Percentiles rank a stretch among this genome's conserved stretches.
phyloP scores from a whole-genome alignment of 441 rosid species.

The Pelargonium fulgidum region DNA sequence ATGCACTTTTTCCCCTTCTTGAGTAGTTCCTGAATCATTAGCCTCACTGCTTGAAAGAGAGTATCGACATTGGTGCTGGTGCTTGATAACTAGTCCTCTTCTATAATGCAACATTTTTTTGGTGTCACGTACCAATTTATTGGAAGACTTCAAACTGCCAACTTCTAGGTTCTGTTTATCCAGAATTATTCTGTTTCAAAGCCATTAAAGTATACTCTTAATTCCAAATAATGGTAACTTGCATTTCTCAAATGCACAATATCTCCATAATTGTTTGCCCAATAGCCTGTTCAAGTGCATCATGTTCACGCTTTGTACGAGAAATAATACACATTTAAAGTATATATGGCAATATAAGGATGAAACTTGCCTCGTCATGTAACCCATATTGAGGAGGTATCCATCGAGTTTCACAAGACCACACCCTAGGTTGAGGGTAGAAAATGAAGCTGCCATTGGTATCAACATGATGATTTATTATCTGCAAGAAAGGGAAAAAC shows the following conservation, averaged over 20 bases:
- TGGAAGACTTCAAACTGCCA: constrained; percentile 11
- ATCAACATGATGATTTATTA: constrained; percentile 14
- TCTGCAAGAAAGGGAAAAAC: constrained; percentile 7
- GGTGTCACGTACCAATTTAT: constrained; percentile 15
- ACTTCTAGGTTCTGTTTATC: not conserved
- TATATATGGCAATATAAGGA: not conserved
- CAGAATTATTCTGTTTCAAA: not conserved
- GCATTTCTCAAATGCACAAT: not conserved
- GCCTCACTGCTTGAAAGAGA: constrained; percentile 18
- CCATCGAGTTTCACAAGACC: constrained; percentile 11
- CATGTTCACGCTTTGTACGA: not conserved
- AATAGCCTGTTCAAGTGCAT: not conserved
- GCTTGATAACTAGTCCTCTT: constrained; percentile 18
- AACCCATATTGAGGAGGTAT: constrained; percentile 14
- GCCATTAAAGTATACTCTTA: not conserved
- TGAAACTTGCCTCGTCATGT: constrained; percentile 24
- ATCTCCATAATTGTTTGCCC: too few relatives aligned
- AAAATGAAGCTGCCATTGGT: constrained; percentile 23
- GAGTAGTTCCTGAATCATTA: constrained; percentile 5
- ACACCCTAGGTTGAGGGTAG: constrained; percentile 6
- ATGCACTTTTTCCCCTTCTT: constrained; percentile 32
- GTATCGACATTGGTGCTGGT: constrained; percentile 10
- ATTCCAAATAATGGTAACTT: not conserved
- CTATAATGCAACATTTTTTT: not conserved
- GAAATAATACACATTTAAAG: not conserved